A percentile compares a stretch with the other conserved stretches of the same genome.
Evolutionary conservation across 805 yeast species (phyloP).

Genomic region (Teunomyces aglyptinius): DNA sequence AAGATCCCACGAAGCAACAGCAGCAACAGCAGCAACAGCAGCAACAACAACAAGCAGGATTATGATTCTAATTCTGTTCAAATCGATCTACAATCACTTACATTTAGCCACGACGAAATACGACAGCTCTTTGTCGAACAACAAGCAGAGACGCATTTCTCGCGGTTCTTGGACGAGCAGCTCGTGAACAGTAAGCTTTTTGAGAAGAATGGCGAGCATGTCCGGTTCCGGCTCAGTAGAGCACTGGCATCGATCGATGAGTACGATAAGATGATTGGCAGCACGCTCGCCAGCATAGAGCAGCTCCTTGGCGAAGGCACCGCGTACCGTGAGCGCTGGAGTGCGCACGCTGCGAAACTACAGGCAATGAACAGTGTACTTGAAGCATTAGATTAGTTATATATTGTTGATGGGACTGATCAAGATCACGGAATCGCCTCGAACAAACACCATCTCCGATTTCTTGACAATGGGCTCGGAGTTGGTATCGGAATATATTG

Average conservation of each 20-base stretch:
- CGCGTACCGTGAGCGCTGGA: conserved; percentile 34
- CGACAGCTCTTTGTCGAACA: conserved; percentile 17
- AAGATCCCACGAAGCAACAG: neutral
- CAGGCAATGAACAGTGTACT: conserved; percentile 23
- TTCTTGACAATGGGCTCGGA: conserved; percentile 48
- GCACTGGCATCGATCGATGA: conserved; percentile 12
- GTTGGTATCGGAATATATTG: conserved; percentile 56
- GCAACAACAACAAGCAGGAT: neutral
- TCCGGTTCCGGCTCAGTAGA: conserved; percentile 21
- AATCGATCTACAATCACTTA: conserved; percentile 13
- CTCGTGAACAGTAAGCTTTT: conserved; percentile 20
- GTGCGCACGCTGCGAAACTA: conserved; percentile 30
- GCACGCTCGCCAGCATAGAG: conserved; percentile 22
- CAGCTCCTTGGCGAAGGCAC: conserved; percentile 31
- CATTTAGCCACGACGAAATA: conserved; percentile 21
- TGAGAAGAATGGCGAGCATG: conserved; percentile 16
- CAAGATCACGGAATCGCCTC: conserved; percentile 96
- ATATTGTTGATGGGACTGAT: conserved; percentile 46
- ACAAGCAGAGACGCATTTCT: conserved; percentile 8
- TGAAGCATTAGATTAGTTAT: neutral
- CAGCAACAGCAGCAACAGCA: conserved; percentile 2
- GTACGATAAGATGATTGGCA: conserved; percentile 29
- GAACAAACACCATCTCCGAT: conserved; percentile 87
- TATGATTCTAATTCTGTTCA: neutral
- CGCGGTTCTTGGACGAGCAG: conserved; percentile 17